Evolutionary conservation across 768 basidiomycete species (phyloP).

Genomic region (Tylopilus rubrobrunneus): DNA sequence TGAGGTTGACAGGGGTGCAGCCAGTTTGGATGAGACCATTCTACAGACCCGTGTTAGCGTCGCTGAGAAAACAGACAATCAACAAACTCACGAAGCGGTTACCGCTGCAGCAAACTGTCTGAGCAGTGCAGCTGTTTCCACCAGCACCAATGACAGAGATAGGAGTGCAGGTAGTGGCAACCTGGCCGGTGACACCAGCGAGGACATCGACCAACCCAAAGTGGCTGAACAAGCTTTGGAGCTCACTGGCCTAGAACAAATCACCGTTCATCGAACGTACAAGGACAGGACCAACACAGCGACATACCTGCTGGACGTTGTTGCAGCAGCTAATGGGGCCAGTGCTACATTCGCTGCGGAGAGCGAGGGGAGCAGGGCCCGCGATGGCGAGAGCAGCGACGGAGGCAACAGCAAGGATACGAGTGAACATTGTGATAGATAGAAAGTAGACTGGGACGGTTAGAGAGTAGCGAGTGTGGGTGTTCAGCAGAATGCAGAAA

Average conservation of each 20-base stretch:
- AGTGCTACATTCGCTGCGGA: conserved; percentile 10
- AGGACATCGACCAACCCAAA: not conserved
- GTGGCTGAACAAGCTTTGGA: not conserved
- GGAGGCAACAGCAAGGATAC: conserved; percentile 12
- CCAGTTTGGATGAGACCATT: not conserved
- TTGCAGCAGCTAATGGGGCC: conserved; percentile 15
- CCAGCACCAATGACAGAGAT: not conserved
- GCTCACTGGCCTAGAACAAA: not conserved
- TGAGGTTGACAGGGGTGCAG: not conserved
- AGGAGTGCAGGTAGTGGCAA: conserved; percentile 3
- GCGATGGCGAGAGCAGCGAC: conserved; percentile 15
- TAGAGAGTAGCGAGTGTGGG: conserved; percentile 6
- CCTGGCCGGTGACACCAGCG: not conserved
- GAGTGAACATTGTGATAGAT: conserved; percentile 15
- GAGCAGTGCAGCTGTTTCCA: not conserved
- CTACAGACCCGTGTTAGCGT: not conserved
- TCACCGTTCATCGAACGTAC: not conserved
- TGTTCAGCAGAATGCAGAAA: not conserved
- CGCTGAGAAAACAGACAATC: not conserved
- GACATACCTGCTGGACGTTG: conserved; percentile 2
- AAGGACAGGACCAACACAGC: fast-evolving
- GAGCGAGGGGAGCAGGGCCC: not conserved
- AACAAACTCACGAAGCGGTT: not conserved
- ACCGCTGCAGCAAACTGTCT: not conserved
- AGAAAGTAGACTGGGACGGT: not conserved